phyloP scores from a whole-genome alignment of 176 grass and related monocot genomes.

The Aegilops speltoides region DNA sequence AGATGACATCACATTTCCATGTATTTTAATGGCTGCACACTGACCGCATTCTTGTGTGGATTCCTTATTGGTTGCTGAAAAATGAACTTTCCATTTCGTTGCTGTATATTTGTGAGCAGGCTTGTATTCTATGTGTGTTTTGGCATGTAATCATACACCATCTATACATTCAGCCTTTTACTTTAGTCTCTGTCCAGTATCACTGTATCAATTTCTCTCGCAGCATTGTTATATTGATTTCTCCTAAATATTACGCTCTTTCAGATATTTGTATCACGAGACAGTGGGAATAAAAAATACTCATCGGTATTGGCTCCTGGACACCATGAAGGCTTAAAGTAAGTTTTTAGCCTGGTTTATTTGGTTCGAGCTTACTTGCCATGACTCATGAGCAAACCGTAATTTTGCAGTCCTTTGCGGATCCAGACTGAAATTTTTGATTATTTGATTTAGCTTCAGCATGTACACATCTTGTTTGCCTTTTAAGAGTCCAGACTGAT shows the following conservation, averaged over 20 bases:
- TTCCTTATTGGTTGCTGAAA: constrained; percentile 5
- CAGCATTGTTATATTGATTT: background rate
- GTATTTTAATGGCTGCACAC: constrained; percentile 5
- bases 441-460: background rate
- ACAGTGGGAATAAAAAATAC: constrained; percentile 84
- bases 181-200: background rate
- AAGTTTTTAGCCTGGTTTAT: constrained; percentile 35
- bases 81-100: background rate
- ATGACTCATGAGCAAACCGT: background rate
- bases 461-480: background rate
- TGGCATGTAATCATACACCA: background rate
- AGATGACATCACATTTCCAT: background rate
- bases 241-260: constrained; percentile 1
- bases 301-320: constrained; percentile 93
- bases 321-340: constrained; percentile 93
- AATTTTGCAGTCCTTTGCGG: background rate
- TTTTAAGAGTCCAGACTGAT: constrained; percentile 4
- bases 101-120: background rate
- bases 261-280: constrained; percentile 96
- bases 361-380: constrained; percentile 17
- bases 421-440: background rate
- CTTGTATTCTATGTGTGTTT: background rate
- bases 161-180: background rate
- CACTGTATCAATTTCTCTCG: background rate
- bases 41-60: background rate